Evolutionary conservation across 345 rosid species (phyloP).

Genomic region (Firmiana major): DNA sequence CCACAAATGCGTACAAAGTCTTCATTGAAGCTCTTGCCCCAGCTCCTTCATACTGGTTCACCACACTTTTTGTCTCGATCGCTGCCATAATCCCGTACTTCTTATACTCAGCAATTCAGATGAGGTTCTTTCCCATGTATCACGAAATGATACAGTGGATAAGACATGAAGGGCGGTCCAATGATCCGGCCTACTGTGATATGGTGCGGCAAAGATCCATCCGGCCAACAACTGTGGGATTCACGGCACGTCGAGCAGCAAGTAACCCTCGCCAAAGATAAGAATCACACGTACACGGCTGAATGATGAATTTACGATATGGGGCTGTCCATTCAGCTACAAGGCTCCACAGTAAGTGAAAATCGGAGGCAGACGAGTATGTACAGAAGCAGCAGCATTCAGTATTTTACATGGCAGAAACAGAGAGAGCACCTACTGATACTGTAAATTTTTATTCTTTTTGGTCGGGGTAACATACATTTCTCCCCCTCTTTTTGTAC

Average conservation of each 20-base stretch:
- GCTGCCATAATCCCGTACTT: slow-evolving; percentile 63
- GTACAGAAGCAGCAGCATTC: too few species aligned
- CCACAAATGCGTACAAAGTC: slow-evolving; percentile 57
- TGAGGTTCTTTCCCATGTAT: slow-evolving; percentile 88
- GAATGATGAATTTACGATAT: too few species aligned
- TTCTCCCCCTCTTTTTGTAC: too few species aligned
- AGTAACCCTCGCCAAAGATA: neutral
- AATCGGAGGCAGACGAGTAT: too few species aligned
- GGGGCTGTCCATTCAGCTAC: too few species aligned
- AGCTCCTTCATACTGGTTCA: slow-evolving; percentile 70
- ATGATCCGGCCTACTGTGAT: slow-evolving; percentile 64
- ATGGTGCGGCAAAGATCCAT: slow-evolving; percentile 77
- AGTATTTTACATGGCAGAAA: too few species aligned
- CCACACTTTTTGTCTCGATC: slow-evolving; percentile 45
- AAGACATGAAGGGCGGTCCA: slow-evolving; percentile 56
- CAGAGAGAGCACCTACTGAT: too few species aligned
- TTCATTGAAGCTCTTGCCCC: slow-evolving; percentile 80
- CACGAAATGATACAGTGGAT: slow-evolving; percentile 91
- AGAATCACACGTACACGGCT: too few species aligned
- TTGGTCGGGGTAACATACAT: too few species aligned
- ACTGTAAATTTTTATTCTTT: too few species aligned
- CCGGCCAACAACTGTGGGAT: slow-evolving; percentile 71
- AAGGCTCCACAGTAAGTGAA: too few species aligned
- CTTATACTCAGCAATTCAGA: slow-evolving; percentile 56
- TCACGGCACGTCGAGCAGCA: slow-evolving; percentile 59